A percentile compares a stretch with the other conserved stretches of the same genome.
phyloP scores from a whole-genome alignment of 352 stramenopile genomes.

The Pythium monospermum region DNA sequence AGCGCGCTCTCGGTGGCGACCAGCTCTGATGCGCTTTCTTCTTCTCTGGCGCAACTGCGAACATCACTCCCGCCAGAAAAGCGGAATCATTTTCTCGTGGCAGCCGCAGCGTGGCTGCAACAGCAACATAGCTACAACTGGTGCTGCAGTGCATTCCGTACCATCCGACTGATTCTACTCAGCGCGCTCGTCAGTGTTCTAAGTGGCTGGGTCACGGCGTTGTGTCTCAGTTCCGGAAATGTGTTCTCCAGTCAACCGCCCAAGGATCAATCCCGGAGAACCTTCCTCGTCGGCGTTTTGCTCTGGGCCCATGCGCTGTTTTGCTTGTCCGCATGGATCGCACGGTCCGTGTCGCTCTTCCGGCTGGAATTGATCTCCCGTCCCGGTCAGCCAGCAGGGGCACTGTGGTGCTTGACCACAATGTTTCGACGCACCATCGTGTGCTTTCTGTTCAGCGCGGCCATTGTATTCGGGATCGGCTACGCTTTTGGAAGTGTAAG shows the following conservation, averaged over 20 bases:
- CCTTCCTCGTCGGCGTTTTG: conserved; percentile 1
- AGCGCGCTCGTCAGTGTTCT: conserved; percentile 6
- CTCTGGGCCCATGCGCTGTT: conserved; percentile 8
- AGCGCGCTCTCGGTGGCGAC: too few species aligned
- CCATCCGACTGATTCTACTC: too few species aligned
- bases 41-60: too few species aligned
- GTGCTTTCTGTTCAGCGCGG: not conserved
- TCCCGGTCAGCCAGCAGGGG: not conserved
- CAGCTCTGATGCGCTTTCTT: too few species aligned
- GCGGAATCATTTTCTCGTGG: too few species aligned
- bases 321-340: not conserved
- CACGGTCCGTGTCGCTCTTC: conserved; percentile 8
- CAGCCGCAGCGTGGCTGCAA: too few species aligned
- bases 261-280: not conserved
- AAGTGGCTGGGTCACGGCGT: conserved; percentile 10
- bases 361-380: not conserved
- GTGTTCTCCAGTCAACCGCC: conserved; percentile 4
- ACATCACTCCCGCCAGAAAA: too few species aligned
- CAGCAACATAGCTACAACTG: too few species aligned
- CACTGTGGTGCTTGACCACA: not conserved
- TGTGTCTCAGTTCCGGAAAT: conserved; percentile 12
- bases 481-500: not conserved
- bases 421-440: not conserved
- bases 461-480: not conserved
- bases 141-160: too few species aligned